These are phyloP conservation scores for Vitellaria paradoxa DNA, from an alignment of 179 eudicot genomes.

Conservation along the genomic window DNA sequence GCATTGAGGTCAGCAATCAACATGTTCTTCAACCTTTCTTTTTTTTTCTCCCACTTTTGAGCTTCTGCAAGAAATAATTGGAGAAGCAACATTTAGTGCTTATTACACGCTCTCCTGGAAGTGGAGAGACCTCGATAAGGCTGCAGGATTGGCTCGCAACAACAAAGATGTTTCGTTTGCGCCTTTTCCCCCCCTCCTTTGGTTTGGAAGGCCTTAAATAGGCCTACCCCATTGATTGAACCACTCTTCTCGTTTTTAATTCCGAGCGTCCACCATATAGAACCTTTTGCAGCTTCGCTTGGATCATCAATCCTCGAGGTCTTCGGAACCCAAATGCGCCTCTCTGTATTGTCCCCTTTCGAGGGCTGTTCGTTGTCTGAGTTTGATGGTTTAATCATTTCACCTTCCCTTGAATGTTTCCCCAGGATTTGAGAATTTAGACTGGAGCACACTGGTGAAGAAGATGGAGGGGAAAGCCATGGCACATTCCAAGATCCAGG, in stretches of 20 bases:
- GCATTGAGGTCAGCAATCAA: constrained; percentile 2
- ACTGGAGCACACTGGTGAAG: constrained; percentile 17
- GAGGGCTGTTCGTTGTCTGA: constrained; percentile 18
- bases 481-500: constrained; percentile 39
- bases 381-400: constrained; percentile 15
- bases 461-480: constrained; percentile 27
- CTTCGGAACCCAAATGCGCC: constrained; percentile 30
- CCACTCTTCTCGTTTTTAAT: constrained; percentile 20
- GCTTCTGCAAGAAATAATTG: not conserved
- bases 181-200: constrained; percentile 18
- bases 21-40: not conserved
- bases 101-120: constrained; percentile 36
- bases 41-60: not conserved
- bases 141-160: constrained; percentile 59
- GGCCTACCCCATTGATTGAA: not conserved
- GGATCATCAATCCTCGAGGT: constrained; percentile 29
- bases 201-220: constrained; percentile 19
- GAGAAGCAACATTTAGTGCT: not conserved
- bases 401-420: constrained; percentile 55
- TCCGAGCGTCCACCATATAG: constrained; percentile 36
- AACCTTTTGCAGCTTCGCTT: constrained; percentile 32
- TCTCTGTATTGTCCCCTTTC: constrained; percentile 17
- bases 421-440: constrained; percentile 42
- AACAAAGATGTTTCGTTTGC: constrained; percentile 11
- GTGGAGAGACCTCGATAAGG: constrained; percentile 40